These are phyloP conservation scores for Aeschynomene evenia DNA, from an alignment of 306 rosid genomes.

Conservation along the genomic window DNA sequence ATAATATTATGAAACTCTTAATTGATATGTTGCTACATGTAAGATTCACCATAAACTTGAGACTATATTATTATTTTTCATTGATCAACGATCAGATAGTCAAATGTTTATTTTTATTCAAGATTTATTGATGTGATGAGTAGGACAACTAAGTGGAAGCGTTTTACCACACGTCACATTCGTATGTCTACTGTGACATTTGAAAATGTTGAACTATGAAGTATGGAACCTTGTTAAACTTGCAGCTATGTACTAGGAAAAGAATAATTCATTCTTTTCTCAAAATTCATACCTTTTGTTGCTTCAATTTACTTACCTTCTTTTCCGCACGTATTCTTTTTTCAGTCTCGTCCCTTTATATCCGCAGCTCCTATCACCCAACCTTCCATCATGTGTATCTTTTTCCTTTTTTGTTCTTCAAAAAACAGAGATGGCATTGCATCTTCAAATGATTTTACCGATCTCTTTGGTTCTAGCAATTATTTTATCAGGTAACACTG, in stretches of 20 bases:
- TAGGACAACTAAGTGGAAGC: background rate
- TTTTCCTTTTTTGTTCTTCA: no score
- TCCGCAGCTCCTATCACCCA: conserved; percentile 1
- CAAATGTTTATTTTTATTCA: no score
- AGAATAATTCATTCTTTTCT: conserved; percentile 43
- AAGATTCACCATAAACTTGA: no score
- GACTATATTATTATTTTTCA: no score
- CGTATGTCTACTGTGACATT: background rate
- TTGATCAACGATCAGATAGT: no score
- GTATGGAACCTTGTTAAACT: conserved; percentile 55
- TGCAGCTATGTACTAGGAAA: conserved; percentile 56
- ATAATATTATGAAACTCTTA: no score
- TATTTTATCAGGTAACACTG: conserved; percentile 56
- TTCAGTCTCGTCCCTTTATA: conserved; percentile 33
- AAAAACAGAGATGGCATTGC: conserved; percentile 41
- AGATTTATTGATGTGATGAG: background rate
- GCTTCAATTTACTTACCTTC: conserved; percentile 40
- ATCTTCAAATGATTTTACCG: conserved; percentile 34
- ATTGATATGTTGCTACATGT: no score
- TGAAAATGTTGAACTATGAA: conserved; percentile 9
- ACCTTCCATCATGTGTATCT: background rate
- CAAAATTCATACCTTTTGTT: conserved; percentile 33
- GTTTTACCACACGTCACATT: background rate
- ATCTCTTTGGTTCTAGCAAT: conserved; percentile 36
- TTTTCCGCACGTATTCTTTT: conserved; percentile 58